Percentiles rank a stretch among this genome's conserved stretches.
Evolutionary conservation across 192 early-diverging fungal species (phyloP).

Genomic region (Linnemannia zychae): DNA sequence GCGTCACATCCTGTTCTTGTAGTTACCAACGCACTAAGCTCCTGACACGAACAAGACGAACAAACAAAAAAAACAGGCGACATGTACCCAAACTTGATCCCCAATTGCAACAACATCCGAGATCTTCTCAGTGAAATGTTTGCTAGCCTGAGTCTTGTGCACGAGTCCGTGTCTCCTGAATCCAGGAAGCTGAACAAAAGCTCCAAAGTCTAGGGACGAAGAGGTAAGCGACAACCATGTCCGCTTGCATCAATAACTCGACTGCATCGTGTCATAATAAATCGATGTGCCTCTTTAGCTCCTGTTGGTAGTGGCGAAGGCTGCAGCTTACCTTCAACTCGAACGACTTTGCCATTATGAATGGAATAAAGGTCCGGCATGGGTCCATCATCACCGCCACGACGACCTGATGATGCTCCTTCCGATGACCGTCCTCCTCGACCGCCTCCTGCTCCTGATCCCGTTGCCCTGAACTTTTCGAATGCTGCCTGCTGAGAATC

Average conservation of each 20-base stretch:
- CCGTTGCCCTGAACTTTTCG: constrained; percentile 52
- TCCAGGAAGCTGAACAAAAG: constrained; percentile 56
- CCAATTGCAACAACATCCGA: constrained; percentile 55
- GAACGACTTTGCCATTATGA: constrained; percentile 50
- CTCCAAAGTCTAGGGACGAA: constrained; percentile 48
- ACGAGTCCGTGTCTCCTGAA: constrained; percentile 51
- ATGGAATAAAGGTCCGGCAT: constrained; percentile 59
- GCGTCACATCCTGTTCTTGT: background rate
- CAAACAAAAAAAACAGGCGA: background rate
- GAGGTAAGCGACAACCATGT: background rate
- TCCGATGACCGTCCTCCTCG: background rate
- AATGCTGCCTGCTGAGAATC: constrained; percentile 58
- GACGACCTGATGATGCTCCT: background rate
- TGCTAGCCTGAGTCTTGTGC: constrained; percentile 54
- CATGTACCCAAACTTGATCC: constrained; percentile 59
- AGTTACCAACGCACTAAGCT: background rate
- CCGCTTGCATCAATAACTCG: background rate
- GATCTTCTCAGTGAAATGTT: constrained; percentile 51
- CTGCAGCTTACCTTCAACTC: constrained; percentile 32
- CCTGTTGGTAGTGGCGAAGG: background rate
- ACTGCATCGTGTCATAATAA: background rate
- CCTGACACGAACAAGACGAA: background rate
- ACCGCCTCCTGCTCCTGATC: background rate
- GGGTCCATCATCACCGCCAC: constrained; percentile 23
- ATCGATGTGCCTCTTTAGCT: background rate